These are phyloP conservation scores for Sugiyamaella floridensis DNA, from an alignment of 805 yeast species.

Conservation along the genomic window DNA sequence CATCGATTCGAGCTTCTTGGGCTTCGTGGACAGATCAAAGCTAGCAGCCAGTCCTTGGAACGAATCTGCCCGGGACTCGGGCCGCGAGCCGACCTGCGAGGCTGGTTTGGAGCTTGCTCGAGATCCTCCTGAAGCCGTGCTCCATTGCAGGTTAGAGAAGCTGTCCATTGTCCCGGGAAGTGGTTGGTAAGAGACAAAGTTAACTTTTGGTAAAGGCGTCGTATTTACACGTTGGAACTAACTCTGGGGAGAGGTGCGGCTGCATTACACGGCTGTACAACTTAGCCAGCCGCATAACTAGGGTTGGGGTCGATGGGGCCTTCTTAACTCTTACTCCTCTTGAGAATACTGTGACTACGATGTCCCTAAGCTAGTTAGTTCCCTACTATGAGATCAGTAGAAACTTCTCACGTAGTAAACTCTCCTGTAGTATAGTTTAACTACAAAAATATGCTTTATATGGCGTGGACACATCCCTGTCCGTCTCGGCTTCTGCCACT, in stretches of 20 bases:
- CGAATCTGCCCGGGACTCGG: constrained; percentile 4
- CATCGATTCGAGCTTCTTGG: constrained; percentile 22
- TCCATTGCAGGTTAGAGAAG: constrained; percentile 10
- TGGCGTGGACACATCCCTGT: not conserved
- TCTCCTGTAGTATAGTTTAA: too few relatives aligned
- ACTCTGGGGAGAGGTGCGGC: not conserved
- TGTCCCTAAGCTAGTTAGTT: too few relatives aligned
- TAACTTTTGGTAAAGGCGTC: not conserved
- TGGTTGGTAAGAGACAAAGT: not conserved
- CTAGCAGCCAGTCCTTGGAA: constrained; percentile 18
- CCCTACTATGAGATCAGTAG: too few relatives aligned
- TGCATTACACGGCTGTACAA: too few relatives aligned
- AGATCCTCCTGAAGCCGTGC: not conserved
- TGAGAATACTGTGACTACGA: too few relatives aligned
- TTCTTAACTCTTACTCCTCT: too few relatives aligned
- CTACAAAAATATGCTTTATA: not conserved
- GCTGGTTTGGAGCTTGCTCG: not conserved
- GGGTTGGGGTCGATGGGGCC: too few relatives aligned
- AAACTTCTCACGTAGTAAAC: too few relatives aligned
- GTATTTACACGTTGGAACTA: not conserved
- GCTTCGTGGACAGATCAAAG: constrained; percentile 13
- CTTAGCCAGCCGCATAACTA: too few relatives aligned
- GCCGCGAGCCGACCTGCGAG: not conserved
- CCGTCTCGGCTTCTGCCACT: not conserved
- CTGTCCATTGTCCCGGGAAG: constrained; percentile 10